A percentile compares a stretch with the other conserved stretches of the same genome.
Conservation (phyloP, 2,329 filamentous ascomycete species). For the Colletotrichum sp. region DNA sequence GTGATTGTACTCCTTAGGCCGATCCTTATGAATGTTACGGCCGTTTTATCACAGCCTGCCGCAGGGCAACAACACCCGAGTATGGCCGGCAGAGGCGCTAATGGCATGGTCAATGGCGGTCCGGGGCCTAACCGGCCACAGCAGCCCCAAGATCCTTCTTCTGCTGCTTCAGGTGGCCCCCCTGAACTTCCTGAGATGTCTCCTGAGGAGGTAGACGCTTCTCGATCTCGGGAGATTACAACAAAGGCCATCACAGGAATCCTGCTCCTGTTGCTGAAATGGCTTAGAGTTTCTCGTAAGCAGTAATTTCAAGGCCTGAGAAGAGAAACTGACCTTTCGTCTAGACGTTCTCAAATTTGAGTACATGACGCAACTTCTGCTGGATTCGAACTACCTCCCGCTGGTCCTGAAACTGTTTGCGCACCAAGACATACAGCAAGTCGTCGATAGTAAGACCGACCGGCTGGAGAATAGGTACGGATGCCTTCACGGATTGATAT, state of each 20-base stretch:
- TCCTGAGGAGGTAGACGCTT: slow-evolving; percentile 80
- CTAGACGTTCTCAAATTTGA: slow-evolving; percentile 93
- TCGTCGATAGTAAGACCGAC: slow-evolving; percentile 86
- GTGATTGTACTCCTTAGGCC: slow-evolving; percentile 93
- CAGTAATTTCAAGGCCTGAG: slow-evolving; percentile 20
- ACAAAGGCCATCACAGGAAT: slow-evolving; percentile 92
- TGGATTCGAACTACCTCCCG: slow-evolving; percentile 95
- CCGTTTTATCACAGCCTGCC: slow-evolving; percentile 71
- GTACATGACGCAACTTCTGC: slow-evolving; percentile 88
- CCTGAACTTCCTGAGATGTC: slow-evolving; percentile 53
- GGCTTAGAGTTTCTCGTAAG: slow-evolving; percentile 94
- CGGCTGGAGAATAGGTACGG: slow-evolving; percentile 78
- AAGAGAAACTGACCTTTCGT: neutral
- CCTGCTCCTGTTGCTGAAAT: slow-evolving; percentile 87
- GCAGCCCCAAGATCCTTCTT: slow-evolving; percentile 27
- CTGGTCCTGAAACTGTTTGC: slow-evolving; percentile 92
- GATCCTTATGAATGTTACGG: slow-evolving; percentile 85
- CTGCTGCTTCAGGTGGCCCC: slow-evolving; percentile 17
- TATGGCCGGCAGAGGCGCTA: slow-evolving; percentile 41
- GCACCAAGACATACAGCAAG: slow-evolving; percentile 90
- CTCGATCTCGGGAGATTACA: slow-evolving; percentile 84
- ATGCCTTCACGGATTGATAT: slow-evolving; percentile 20
- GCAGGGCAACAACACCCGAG: slow-evolving; percentile 50
- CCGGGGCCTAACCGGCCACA: slow-evolving; percentile 34
- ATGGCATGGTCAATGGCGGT: slow-evolving; percentile 45